Conservation (phyloP, 2,329 filamentous ascomycete species). For the Trichothecium roseum region DNA sequence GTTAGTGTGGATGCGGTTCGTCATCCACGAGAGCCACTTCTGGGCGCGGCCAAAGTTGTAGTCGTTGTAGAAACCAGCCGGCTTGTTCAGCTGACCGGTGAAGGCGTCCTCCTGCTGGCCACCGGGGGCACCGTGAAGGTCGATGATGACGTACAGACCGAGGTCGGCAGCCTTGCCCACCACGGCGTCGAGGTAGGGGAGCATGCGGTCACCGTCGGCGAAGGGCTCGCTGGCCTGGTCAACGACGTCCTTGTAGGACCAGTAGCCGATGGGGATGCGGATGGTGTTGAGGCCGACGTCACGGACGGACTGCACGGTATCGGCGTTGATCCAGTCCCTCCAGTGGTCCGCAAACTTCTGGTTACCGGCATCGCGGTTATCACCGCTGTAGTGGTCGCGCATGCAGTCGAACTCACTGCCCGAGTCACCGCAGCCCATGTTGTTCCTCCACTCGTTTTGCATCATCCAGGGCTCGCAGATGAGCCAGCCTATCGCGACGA, state of each 20-base stretch:
- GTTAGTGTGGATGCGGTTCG: conserved; percentile 37
- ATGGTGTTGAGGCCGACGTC: conserved; percentile 40
- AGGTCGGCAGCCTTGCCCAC: too few relatives aligned
- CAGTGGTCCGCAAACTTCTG: conserved; percentile 37
- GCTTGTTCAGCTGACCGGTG: conserved; percentile 23
- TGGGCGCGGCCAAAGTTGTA: conserved; percentile 45
- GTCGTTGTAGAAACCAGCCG: conserved; percentile 41
- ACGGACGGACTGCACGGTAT: conserved; percentile 37
- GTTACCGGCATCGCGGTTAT: conserved; percentile 1
- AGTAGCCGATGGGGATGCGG: conserved; percentile 44
- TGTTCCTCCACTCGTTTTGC: conserved; percentile 3
- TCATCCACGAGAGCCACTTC: conserved; percentile 44
- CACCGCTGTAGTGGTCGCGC: not conserved
- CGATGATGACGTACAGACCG: conserved; percentile 42
- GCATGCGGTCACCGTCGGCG: too few relatives aligned
- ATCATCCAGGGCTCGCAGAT: conserved; percentile 7
- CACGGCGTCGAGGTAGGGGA: conserved; percentile 19
- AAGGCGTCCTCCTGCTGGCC: conserved; percentile 28
- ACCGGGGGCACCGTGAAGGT: conserved; percentile 41
- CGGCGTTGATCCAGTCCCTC: conserved; percentile 35
- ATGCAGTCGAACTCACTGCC: conserved; percentile 4
- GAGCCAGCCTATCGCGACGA: conserved; percentile 1
- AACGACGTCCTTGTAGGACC: conserved; percentile 40
- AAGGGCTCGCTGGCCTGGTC: conserved; percentile 11
- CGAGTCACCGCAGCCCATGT: conserved; percentile 3